Base-by-base conservation (phyloP, 495 filamentous ascomycete genomes). In the Daldinia childiae region DNA sequence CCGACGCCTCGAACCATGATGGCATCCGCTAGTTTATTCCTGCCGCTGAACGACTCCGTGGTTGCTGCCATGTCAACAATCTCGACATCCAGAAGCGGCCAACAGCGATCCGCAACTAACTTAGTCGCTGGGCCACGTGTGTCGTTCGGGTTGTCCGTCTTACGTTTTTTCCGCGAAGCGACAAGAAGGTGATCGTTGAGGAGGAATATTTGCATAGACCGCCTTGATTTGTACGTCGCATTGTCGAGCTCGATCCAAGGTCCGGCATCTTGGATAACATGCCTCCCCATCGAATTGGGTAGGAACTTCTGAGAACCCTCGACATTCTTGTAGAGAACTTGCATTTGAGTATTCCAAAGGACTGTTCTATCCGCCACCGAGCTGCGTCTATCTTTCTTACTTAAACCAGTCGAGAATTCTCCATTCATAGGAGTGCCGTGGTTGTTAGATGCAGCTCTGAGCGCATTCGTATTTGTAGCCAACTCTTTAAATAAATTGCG, bases 231-330 rank as follows among this genome's bases (percentile, higher is more conserved):
- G 90, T 95, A 98, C 0, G 95, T 99, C 15, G 95, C 95, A 52
- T 94, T 94, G 79, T 99, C 96, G 58, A 99, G 83, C 82, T 99
- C 94, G 39, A 97, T 90, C 95, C 95, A 99, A 58, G 91, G 86
- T 3, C 91, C 89, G 26, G 93, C 95, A 78, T 98, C 93, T 66
- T 94, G 85, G 7, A 98, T 87, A 45, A 99, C 92, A 77, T 98
- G 95, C 48, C 95, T 89, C 17, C 95, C 95, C 15, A 93, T 90
- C 24, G 94, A 87, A 43, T 95, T 95, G 1, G 95, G 95, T 2
- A 99, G 83, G 69, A 95, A 98, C 76, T 98, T 98, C 73, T 99
- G 95, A 6, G 93, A 96, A 1, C 95, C 96, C 76, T 98, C 96
- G 9, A 99, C 92, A 6, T 89, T 91, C 78, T 97, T 98, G 90